phyloP scores from a whole-genome alignment of 306 rosid genomes.

The Rosa rugosa region DNA sequence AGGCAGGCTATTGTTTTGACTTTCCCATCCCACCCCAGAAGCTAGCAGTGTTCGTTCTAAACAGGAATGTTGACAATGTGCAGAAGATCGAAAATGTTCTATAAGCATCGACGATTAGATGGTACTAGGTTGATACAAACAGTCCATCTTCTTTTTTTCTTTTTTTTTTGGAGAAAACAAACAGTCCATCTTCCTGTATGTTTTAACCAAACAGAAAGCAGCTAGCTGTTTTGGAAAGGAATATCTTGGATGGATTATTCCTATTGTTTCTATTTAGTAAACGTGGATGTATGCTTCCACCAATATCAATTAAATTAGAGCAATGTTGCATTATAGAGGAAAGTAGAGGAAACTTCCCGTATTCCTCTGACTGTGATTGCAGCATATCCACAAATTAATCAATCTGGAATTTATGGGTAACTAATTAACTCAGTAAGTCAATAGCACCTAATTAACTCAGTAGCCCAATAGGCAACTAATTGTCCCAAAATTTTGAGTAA shows the following conservation, averaged over 20 bases:
- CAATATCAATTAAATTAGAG: neutral
- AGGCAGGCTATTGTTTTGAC: neutral
- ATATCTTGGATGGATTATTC: neutral
- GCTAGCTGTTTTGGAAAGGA: neutral
- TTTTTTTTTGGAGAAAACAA: too few species aligned
- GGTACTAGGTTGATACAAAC: neutral
- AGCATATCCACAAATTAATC: neutral
- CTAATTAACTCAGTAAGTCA: neutral
- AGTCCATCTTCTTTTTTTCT: too few species aligned
- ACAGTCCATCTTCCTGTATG: neutral
- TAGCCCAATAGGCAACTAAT: neutral
- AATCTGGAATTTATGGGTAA: neutral
- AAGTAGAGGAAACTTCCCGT: neutral
- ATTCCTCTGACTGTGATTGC: neutral
- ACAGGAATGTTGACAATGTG: neutral
- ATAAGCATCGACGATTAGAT: neutral
- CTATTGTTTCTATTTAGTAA: too few species aligned
- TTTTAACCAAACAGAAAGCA: neutral
- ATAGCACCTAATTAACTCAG: neutral
- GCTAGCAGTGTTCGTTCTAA: neutral
- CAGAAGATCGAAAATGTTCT: neutral
- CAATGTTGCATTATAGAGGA: neutral
- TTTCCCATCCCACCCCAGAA: neutral
- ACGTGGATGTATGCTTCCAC: too few species aligned
- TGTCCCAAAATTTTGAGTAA: neutral